Evolutionary conservation across 768 basidiomycete genomes (phyloP).

Genomic region (Suillus fuscotomentosus): DNA sequence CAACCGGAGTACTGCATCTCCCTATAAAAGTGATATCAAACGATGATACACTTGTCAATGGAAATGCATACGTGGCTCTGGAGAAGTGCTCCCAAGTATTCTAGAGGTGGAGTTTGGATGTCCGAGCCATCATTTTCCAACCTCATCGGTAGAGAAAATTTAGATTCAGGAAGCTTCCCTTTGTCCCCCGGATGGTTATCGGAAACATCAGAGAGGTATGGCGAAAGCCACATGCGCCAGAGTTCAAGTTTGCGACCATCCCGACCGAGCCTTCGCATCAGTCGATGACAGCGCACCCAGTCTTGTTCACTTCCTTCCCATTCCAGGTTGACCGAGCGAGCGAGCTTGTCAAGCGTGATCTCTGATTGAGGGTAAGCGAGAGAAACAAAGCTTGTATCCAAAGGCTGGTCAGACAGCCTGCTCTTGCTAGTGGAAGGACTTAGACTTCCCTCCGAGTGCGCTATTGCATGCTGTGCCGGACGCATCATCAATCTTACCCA

Average conservation of each 20-base stretch:
- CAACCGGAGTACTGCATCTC: slow-evolving; percentile 48
- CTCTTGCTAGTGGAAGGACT: slow-evolving; percentile 15
- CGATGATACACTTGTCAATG: slow-evolving; percentile 10
- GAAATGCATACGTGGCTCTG: slow-evolving; percentile 53
- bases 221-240: slow-evolving; percentile 70
- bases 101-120: slow-evolving; percentile 30
- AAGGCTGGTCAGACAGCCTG: neutral
- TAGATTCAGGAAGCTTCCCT: slow-evolving; percentile 47
- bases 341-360: slow-evolving; percentile 11
- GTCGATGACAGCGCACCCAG: slow-evolving; percentile 55
- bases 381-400: slow-evolving; percentile 28
- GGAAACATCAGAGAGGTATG: slow-evolving; percentile 22
- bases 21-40: slow-evolving; percentile 36
- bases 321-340: slow-evolving; percentile 34
- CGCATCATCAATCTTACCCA: slow-evolving; percentile 87
- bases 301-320: slow-evolving; percentile 61
- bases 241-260: slow-evolving; percentile 78
- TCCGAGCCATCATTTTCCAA: slow-evolving; percentile 3
- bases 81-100: slow-evolving; percentile 51
- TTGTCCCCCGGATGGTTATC: slow-evolving; percentile 30
- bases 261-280: slow-evolving; percentile 52
- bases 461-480: slow-evolving; percentile 38
- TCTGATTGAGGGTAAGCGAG: slow-evolving; percentile 28
- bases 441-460: slow-evolving; percentile 1
- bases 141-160: slow-evolving; percentile 14